A percentile compares a stretch with the other conserved stretches of the same genome.
Conservation (phyloP, 1,139 yeast species). For the Scheffersomyces segobiensis region DNA sequence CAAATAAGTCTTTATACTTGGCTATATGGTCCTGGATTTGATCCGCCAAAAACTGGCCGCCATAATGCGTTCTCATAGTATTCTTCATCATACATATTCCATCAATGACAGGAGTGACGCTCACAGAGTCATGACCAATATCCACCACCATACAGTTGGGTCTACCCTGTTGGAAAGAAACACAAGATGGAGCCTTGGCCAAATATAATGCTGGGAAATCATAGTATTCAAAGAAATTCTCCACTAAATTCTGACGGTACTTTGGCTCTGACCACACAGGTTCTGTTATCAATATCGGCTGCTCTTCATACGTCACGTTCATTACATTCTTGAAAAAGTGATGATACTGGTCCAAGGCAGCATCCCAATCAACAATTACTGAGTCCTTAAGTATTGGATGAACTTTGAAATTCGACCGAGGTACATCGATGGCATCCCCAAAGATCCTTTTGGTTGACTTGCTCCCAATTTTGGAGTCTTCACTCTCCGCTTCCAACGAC, state of each 20-base stretch:
- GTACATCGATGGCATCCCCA: constrained; percentile 60
- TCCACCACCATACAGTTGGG: constrained; percentile 93
- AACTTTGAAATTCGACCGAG: constrained; percentile 53
- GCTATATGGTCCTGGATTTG: constrained; percentile 36
- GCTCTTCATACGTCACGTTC: constrained; percentile 58
- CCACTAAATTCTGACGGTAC: constrained; percentile 73
- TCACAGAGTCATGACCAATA: constrained; percentile 79
- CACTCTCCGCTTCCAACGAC: constrained; percentile 5
- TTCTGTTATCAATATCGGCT: constrained; percentile 79
- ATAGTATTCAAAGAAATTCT: constrained; percentile 70
- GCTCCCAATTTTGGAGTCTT: constrained; percentile 6
- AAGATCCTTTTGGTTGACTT: constrained; percentile 27
- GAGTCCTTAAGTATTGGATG: constrained; percentile 64
- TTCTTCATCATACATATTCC: constrained; percentile 82
- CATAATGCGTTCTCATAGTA: constrained; percentile 65
- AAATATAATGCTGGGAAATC: constrained; percentile 84
- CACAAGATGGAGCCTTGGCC: constrained; percentile 85
- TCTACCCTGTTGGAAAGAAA: constrained; percentile 90
- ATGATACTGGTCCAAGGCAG: constrained; percentile 65
- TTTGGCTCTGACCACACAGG: constrained; percentile 79
- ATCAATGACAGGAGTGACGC: constrained; percentile 92
- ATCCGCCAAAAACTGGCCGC: constrained; percentile 58
- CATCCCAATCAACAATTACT: constrained; percentile 70
- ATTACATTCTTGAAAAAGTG: constrained; percentile 52
- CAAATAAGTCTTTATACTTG: constrained; percentile 24